Evolutionary conservation across 2,329 filamentous ascomycete genomes (phyloP).

Genomic region (Aureobasidium sp.): DNA sequence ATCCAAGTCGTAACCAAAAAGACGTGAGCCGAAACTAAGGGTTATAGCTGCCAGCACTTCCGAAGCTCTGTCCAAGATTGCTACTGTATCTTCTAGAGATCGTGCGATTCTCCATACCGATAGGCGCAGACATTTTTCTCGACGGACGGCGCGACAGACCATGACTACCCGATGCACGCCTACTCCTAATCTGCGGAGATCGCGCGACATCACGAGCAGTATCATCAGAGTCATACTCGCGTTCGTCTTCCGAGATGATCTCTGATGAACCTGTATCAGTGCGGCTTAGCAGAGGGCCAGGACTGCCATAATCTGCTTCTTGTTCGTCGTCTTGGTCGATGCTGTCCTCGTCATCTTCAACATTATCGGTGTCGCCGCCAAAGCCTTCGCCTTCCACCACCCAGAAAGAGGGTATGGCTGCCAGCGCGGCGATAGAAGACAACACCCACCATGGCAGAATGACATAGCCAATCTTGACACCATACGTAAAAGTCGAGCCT

Average conservation of each 20-base stretch:
- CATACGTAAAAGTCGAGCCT: constrained; percentile 67
- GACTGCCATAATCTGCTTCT: constrained; percentile 34
- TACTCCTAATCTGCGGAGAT: background rate
- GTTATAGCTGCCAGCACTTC: constrained; percentile 25
- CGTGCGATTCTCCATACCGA: constrained; percentile 38
- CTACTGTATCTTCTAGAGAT: constrained; percentile 40
- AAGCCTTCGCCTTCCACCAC: constrained; percentile 69
- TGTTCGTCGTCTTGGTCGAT: constrained; percentile 22
- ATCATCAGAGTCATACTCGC: constrained; percentile 18
- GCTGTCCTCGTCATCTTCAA: constrained; percentile 30
- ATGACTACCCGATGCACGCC: constrained; percentile 9
- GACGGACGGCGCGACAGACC: constrained; percentile 27
- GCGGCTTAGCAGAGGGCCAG: constrained; percentile 30
- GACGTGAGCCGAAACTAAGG: background rate
- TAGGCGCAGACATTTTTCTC: constrained; percentile 37
- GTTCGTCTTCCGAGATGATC: constrained; percentile 21
- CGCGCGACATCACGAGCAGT: background rate
- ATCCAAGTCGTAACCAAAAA: too few species aligned
- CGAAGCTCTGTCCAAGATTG: constrained; percentile 37
- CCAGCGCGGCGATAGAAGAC: constrained; percentile 54
- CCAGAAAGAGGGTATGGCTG: constrained; percentile 65
- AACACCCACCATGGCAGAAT: constrained; percentile 77
- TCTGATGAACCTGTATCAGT: constrained; percentile 26
- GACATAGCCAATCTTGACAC: constrained; percentile 67
- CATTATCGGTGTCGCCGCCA: constrained; percentile 33